Evolutionary conservation across 352 stramenopile genomes (phyloP), one percentile per base, ranked within the genome.

Genomic region (Phytophthora pistaciae): DNA sequence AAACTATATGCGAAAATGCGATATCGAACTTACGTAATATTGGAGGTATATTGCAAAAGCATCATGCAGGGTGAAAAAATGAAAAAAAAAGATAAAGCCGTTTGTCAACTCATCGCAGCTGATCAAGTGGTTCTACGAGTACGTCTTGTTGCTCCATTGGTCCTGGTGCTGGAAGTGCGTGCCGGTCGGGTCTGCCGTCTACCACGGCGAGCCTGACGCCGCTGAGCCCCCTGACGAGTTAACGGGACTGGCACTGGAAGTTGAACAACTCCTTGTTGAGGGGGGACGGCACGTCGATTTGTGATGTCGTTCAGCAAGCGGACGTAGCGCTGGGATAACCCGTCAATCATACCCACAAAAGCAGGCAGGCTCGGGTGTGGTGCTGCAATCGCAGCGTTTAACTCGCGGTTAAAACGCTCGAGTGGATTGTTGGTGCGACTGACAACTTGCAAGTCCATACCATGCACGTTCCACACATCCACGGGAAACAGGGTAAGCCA

Each of bases 321-420:
- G 3, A 61, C 18, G 8, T 61, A 61, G 13, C 55, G 16, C 25
- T 18, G 33, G 7, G 31, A 52, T 23, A 61, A n/a, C 1, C 23
- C 23, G 55, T 61, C 55, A 36, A 61, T 52, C 8, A 33, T n/a
- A 50, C 20, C 55, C 5, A 60, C 55, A 50, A 52, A 50, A 1
- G 33, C 55, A 33, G 55, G 55, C 5, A 60, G 11, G 4, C 36
- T 60, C 14, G 36, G 18, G 2, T 60, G 33, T 13, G 55, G 20
- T 2, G 55, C 23, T 5, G 33, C 5, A 21, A 60, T 50, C 3
- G 33, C 27, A 8, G 55, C 33, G 16, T 52, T 60, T 20, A 60
- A 16, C 33, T 60, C 31, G 7, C 36, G 18, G 48, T 50, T 52
- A 21, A 60, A 60, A 10, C 33, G 7, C 13, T 60, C 36, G 3